Conservation (phyloP, 192 early-diverging fungal species). For the Umbelopsis vinacea region DNA sequence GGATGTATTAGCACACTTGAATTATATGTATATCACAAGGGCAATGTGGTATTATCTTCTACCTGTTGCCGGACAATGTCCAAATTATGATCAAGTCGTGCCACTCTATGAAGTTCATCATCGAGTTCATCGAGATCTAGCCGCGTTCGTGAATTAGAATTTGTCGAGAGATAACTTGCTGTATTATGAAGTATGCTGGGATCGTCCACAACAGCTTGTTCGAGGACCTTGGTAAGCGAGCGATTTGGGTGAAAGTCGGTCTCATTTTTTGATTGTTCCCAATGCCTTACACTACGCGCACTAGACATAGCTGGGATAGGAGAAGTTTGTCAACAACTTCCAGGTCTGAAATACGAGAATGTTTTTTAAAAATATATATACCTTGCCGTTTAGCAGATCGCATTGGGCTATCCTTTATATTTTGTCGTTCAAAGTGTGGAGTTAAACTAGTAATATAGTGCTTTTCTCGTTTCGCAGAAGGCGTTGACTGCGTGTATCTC, state of each 20-base stretch:
- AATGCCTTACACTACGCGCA: background rate
- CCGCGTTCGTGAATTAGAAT: background rate
- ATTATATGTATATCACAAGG: background rate
- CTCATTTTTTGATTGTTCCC: background rate
- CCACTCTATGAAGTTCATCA: constrained; percentile 3
- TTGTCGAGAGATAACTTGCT: background rate
- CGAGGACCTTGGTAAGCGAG: background rate
- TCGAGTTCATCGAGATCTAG: constrained; percentile 16
- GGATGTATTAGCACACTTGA: background rate
- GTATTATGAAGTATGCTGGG: background rate
- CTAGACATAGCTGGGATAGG: background rate
- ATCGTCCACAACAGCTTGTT: background rate
- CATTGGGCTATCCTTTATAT: background rate
- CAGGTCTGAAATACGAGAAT: too few relatives aligned
- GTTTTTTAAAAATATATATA: background rate
- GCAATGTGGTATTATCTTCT: background rate
- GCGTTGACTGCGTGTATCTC: background rate
- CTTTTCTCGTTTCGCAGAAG: background rate
- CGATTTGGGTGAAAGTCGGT: constrained; percentile 5
- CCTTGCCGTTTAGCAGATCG: background rate
- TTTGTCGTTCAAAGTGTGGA: constrained; percentile 8
- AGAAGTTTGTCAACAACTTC: too few relatives aligned
- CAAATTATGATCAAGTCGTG: background rate
- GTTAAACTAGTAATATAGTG: constrained; percentile 5
- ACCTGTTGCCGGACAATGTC: constrained; percentile 20